Percentiles rank a stretch among this genome's conserved stretches.
Conservation (phyloP, 2,329 filamentous ascomycete species). For the Trichoderma sp. region DNA sequence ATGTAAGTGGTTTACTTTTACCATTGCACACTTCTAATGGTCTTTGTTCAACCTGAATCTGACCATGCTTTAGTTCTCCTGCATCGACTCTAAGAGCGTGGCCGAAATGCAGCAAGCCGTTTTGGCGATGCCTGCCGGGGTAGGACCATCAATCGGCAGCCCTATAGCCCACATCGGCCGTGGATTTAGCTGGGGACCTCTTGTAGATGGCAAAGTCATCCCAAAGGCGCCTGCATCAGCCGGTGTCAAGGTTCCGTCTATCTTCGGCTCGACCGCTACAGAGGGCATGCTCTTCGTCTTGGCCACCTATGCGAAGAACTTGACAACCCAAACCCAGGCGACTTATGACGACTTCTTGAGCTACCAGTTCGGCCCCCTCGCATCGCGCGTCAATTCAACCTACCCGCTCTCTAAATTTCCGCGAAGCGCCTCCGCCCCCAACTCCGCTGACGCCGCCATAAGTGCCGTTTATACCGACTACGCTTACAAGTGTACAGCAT, state of each 20-base stretch:
- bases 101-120: neutral
- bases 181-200: neutral
- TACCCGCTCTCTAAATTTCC: neutral
- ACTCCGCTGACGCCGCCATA: constrained; percentile 3
- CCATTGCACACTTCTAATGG: neutral
- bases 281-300: constrained; percentile 2
- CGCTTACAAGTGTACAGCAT: neutral
- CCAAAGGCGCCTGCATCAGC: neutral
- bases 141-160: neutral
- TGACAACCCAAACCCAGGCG: neutral
- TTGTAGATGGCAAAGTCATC: neutral
- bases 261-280: neutral
- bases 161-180: neutral
- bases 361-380: constrained; percentile 6
- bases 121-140: neutral
- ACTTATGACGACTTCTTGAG: constrained; percentile 2
- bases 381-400: neutral
- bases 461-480: constrained; percentile 2
- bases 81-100: neutral
- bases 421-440: neutral
- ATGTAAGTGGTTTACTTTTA: neutral
- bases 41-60: neutral
- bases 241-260: neutral
- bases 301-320: neutral
- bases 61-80: neutral